phyloP scores from a whole-genome alignment of 306 rosid species.

The Calophaca sinica region DNA sequence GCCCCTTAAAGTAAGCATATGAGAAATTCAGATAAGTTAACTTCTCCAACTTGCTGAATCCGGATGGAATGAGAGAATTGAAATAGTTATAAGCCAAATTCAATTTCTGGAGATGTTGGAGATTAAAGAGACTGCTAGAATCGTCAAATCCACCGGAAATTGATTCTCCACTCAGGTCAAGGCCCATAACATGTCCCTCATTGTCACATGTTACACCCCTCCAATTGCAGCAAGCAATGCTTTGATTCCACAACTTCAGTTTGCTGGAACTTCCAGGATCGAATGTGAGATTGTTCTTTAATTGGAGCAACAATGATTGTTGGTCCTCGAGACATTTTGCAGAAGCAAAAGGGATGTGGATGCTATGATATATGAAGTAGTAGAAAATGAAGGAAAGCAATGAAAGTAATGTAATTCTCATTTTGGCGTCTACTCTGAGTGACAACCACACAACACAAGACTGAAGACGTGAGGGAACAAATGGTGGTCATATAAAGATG shows the following conservation, averaged over 20 bases:
- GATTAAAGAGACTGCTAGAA: constrained; percentile 30
- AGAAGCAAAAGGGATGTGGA: not conserved
- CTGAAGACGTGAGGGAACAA: too few relatives aligned
- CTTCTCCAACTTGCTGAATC: constrained; percentile 24
- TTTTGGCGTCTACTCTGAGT: too few relatives aligned
- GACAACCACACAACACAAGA: too few relatives aligned
- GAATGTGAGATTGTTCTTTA: constrained; percentile 39
- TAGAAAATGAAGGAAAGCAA: too few relatives aligned
- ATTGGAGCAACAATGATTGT: constrained; percentile 40
- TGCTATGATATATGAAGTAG: not conserved
- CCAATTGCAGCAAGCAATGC: constrained; percentile 49
- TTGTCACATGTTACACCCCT: constrained; percentile 52
- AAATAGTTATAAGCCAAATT: constrained; percentile 5
- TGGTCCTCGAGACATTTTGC: constrained; percentile 46
- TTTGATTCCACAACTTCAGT: constrained; percentile 30
- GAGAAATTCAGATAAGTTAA: constrained; percentile 40
- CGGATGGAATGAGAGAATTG: constrained; percentile 15
- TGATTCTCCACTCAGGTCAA: constrained; percentile 21
- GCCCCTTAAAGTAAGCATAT: not conserved
- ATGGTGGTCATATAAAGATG: too few relatives aligned
- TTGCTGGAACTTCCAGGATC: rapidly evolving
- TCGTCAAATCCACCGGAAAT: constrained; percentile 23
- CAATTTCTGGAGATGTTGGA: not conserved
- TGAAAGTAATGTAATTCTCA: too few relatives aligned
- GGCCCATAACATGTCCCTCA: constrained; percentile 34